Conservation (phyloP, 1,139 yeast genomes). For the Blastobotrys raffinosifermentans region DNA sequence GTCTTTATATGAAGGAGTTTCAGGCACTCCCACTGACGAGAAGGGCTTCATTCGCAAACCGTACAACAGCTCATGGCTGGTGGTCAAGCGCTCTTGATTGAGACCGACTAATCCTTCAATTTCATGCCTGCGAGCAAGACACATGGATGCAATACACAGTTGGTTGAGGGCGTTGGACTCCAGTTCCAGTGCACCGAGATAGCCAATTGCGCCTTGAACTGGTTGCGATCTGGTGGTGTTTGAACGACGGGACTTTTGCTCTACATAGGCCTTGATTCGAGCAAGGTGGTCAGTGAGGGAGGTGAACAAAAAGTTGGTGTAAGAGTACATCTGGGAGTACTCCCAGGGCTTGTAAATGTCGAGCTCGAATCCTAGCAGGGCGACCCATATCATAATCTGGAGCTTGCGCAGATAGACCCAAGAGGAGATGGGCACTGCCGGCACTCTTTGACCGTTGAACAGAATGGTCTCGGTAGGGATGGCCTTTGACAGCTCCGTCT, state of each 20-base stretch:
- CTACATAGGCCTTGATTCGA: constrained; percentile 44
- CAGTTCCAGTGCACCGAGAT: constrained; percentile 29
- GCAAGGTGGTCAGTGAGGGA: constrained; percentile 45
- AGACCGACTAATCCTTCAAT: constrained; percentile 24
- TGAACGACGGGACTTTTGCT: constrained; percentile 29
- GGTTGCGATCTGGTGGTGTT: no score
- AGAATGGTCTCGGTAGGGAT: constrained; percentile 8
- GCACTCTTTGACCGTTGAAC: constrained; percentile 10
- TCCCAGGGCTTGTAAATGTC: constrained; percentile 74
- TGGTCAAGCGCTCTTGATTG: constrained; percentile 32
- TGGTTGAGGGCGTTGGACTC: constrained; percentile 37
- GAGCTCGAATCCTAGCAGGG: constrained; percentile 68
- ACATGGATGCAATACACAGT: constrained; percentile 37
- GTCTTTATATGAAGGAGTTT: constrained; percentile 44
- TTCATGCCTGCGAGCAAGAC: constrained; percentile 38
- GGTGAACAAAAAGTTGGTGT: constrained; percentile 48
- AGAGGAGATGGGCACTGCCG: constrained; percentile 55
- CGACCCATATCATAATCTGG: constrained; percentile 63
- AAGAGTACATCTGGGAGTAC: constrained; percentile 62
- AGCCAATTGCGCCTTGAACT: constrained; percentile 18
- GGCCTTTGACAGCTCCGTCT: constrained; percentile 48
- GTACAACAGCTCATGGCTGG: constrained; percentile 49
- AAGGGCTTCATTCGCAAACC: constrained; percentile 75
- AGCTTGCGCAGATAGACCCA: constrained; percentile 65
- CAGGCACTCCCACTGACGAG: constrained; percentile 78